phyloP scores from a whole-genome alignment of 371 early-diverging fungal species.

The Syncephalastrum racemosum region DNA sequence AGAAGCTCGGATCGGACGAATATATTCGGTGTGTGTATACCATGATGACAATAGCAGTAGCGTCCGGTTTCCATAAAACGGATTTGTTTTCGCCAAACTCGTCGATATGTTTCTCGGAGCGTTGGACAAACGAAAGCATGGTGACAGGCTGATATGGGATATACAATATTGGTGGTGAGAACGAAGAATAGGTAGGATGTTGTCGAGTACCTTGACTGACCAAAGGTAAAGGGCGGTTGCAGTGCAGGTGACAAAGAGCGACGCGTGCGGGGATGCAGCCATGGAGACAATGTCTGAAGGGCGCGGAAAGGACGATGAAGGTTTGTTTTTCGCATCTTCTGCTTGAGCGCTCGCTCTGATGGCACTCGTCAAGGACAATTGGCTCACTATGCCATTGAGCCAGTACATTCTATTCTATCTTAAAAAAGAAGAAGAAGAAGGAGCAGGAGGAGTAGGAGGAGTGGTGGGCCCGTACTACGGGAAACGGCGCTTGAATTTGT shows the following conservation, averaged over 20 bases:
- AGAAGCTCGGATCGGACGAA: no score
- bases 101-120: conserved; percentile 43
- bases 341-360: conserved; percentile 12
- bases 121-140: conserved; percentile 45
- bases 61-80: conserved; percentile 49
- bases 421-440: no score
- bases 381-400: conserved; percentile 51
- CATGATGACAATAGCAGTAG: conserved; percentile 36
- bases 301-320: conserved; percentile 15
- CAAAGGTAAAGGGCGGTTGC: conserved; percentile 40
- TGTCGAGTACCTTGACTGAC: conserved; percentile 46
- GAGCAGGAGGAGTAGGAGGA: no score
- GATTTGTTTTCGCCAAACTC: conserved; percentile 49
- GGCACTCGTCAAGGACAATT: conserved; percentile 29
- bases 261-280: conserved; percentile 41
- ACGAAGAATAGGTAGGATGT: not conserved
- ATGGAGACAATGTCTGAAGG: conserved; percentile 30
- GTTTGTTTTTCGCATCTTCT: conserved; percentile 13
- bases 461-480: no score
- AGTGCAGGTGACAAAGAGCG: conserved; percentile 45
- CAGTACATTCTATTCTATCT: conserved; percentile 39
- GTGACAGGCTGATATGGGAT: conserved; percentile 34
- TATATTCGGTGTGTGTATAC: conserved; percentile 14
- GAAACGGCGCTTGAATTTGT: no score
- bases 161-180: conserved; percentile 6